Evolutionary conservation across 2,329 filamentous ascomycete species (phyloP).

Genomic region (Claviceps africana): DNA sequence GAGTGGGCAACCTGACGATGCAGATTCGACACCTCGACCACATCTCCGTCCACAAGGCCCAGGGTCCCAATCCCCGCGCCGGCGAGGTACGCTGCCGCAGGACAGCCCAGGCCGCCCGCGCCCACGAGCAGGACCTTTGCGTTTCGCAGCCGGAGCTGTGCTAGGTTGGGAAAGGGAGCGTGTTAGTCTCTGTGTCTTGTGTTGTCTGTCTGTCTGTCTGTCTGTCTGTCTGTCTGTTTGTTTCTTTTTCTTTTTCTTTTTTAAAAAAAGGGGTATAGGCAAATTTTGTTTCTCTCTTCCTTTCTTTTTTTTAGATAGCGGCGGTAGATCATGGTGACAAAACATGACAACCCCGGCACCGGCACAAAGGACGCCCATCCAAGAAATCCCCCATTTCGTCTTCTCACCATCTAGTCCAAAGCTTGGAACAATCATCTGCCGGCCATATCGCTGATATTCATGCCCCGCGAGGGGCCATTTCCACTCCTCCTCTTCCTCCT

Average conservation of each 20-base stretch:
- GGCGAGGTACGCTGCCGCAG: slow-evolving; percentile 82
- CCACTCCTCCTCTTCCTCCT: slow-evolving; percentile 14
- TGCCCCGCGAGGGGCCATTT: slow-evolving; percentile 56
- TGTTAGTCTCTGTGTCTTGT: neutral
- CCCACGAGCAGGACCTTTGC: slow-evolving; percentile 70
- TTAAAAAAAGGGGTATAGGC: too few species aligned
- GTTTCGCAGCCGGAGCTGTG: slow-evolving; percentile 59
- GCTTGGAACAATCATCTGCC: slow-evolving; percentile 78
- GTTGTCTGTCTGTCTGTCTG: too few species aligned
- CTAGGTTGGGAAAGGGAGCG: slow-evolving; percentile 25
- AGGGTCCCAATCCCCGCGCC: slow-evolving; percentile 76
- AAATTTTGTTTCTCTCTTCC: too few species aligned
- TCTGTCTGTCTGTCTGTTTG: too few species aligned
- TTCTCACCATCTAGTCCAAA: slow-evolving; percentile 57
- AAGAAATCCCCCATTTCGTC: too few species aligned
- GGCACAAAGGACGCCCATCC: too few species aligned
- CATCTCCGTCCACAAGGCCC: slow-evolving; percentile 76
- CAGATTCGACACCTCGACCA: slow-evolving; percentile 78
- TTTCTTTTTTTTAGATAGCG: too few species aligned
- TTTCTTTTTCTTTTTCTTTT: neutral
- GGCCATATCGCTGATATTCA: slow-evolving; percentile 77
- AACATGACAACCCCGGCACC: too few species aligned
- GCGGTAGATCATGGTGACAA: neutral
- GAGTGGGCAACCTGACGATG: slow-evolving; percentile 82
- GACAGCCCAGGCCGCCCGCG: slow-evolving; percentile 80